Evolutionary conservation across 179 eudicot species (phyloP).

Genomic region (Gypsophila paniculata): DNA sequence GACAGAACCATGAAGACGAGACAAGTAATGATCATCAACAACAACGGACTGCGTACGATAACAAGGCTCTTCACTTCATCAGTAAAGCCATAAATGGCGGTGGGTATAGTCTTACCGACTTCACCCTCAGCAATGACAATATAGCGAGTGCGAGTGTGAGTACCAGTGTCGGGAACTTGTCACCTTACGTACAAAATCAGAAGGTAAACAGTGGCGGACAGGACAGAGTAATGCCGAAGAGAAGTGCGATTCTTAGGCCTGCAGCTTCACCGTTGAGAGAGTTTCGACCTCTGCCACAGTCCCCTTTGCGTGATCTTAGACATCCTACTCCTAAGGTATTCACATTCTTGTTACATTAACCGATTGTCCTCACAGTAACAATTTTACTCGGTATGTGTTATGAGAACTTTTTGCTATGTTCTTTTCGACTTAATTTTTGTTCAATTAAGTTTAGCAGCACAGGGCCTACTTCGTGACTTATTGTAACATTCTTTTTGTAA

Average conservation of each 20-base stretch:
- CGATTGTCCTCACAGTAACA: no score
- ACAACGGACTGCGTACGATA: conserved; percentile 40
- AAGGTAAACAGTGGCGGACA: conserved; percentile 32
- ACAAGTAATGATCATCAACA: background rate
- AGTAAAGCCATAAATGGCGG: conserved; percentile 75
- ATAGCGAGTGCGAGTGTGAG: conserved; percentile 6
- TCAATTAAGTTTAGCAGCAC: no score
- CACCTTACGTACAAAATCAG: background rate
- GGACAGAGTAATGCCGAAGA: conserved; percentile 33
- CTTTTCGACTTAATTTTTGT: no score
- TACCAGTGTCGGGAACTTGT: conserved; percentile 42
- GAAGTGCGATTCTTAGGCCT: conserved; percentile 45
- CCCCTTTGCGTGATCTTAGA: conserved; percentile 60
- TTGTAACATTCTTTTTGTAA: no score
- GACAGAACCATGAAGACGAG: background rate
- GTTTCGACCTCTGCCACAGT: conserved; percentile 35
- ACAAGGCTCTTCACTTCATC: conserved; percentile 76
- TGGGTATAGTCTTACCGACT: conserved; percentile 49
- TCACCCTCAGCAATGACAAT: conserved; percentile 36
- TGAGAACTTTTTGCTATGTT: no score
- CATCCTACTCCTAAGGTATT: conserved; percentile 73
- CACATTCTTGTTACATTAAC: no score
- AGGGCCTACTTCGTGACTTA: no score
- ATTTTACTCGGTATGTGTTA: no score
- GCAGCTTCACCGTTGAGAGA: conserved; percentile 35